These are phyloP conservation scores for Pythium folliculosum DNA, from an alignment of 352 stramenopile species.

Conservation along the genomic window DNA sequence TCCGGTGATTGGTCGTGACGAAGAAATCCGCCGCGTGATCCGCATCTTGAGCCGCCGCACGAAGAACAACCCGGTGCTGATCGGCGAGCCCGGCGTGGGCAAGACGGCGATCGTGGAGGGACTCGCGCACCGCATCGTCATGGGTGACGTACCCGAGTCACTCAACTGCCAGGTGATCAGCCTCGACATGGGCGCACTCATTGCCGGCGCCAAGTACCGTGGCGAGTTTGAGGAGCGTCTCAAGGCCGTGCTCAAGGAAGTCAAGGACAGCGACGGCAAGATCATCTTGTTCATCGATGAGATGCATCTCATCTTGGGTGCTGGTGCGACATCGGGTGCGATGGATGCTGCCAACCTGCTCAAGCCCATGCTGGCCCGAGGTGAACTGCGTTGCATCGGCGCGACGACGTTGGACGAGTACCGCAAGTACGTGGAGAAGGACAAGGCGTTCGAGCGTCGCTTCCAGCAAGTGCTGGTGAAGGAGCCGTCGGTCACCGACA, in stretches of 20 bases:
- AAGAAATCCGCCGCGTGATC: slow-evolving; percentile 95
- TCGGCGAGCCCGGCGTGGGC: slow-evolving; percentile 96
- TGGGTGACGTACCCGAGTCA: slow-evolving; percentile 95
- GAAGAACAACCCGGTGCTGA: slow-evolving; percentile 98
- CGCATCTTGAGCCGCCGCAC: slow-evolving; percentile 95
- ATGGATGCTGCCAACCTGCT: slow-evolving; percentile 99
- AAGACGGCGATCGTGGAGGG: slow-evolving; percentile 97
- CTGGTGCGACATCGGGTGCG: slow-evolving; percentile 88
- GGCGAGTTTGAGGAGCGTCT: slow-evolving; percentile 99
- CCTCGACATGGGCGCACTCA: slow-evolving; percentile 96
- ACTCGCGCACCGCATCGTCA: slow-evolving; percentile 95
- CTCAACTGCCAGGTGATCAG: slow-evolving; percentile 91
- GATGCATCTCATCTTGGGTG: slow-evolving; percentile 96
- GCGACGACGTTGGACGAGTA: slow-evolving; percentile 99
- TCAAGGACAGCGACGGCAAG: slow-evolving; percentile 92
- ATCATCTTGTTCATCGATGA: slow-evolving; percentile 99
- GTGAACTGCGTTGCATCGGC: slow-evolving; percentile 96
- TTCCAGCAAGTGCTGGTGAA: slow-evolving; percentile 97
- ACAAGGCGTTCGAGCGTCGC: slow-evolving; percentile 96
- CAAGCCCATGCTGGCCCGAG: slow-evolving; percentile 97
- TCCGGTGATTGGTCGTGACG: slow-evolving; percentile 97
- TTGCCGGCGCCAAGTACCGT: slow-evolving; percentile 97
- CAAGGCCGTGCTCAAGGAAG: slow-evolving; percentile 94
- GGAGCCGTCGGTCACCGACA: slow-evolving; percentile 94
- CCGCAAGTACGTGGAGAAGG: slow-evolving; percentile 98